Evolutionary conservation across 257 asterid genomes (phyloP), one percentile per base, ranked within the genome.

Genomic region (Avicennia marina): DNA sequence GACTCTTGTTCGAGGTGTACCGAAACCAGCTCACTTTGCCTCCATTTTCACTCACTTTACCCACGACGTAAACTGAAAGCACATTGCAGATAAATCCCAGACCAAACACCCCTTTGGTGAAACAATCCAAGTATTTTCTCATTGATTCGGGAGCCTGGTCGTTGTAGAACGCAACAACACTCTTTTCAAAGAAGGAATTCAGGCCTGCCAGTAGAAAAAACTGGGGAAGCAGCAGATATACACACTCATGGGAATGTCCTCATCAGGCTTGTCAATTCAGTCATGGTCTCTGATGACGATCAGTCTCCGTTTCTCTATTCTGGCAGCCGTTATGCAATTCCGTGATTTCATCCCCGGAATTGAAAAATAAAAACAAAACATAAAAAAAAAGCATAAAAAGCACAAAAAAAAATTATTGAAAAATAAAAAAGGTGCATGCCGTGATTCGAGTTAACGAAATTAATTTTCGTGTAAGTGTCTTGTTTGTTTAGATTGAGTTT

Each of bases 1-100:
- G 78, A 18, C 90, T 82, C 72, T 11, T 20, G 12, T 73, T 77
- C 68, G 81, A 59, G 2, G 79, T 63, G 20, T 20, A 9, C 58
- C 75, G 70, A 17, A 81, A 79, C 95, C 88, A 82, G 54, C 57
- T 82, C 22, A 7, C 21, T 4, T 21, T 55, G 6, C 69, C 72
- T 4, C 72, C 65, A 1, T 36, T 36, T 11, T 36, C 13, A 47
- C 67, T 70, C 4, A 79, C 7, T 16, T 25, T 71, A 1, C 87
- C 77, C 4, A 66, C 79, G 15, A 64, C 50, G 38, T 56, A 45
- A 33, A 81, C 90, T 1, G 60, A 56, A 5, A 79, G 24, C 39
- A 75, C 85, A 61, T 78, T 73, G 8, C 68, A 61, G 33, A 75
- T 46, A 27, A 47, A 56, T 36, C 94, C 94, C 1, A 79, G 12